Conservation (phyloP, 805 yeast genomes). For the Maudiozyma bulderi region DNA sequence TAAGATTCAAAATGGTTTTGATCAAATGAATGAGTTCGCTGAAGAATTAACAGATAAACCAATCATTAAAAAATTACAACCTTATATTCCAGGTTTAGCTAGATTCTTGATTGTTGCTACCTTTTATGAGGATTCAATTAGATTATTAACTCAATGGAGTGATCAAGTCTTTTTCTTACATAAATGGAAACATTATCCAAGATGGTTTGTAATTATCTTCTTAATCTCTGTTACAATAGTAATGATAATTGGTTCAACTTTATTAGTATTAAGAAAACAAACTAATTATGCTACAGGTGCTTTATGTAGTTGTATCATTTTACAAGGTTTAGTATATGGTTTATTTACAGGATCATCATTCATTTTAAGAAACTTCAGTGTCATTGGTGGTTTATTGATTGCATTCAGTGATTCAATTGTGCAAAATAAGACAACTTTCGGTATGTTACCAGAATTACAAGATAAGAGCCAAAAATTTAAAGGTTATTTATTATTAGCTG, state of each 20-base stretch:
- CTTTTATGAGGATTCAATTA: constrained; percentile 78
- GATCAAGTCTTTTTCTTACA: constrained; percentile 82
- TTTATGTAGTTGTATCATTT: constrained; percentile 60
- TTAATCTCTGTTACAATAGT: constrained; percentile 51
- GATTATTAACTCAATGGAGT: constrained; percentile 81
- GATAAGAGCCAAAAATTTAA: constrained; percentile 52
- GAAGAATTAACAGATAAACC: constrained; percentile 42
- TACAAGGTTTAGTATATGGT: constrained; percentile 87
- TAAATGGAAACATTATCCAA: constrained; percentile 72
- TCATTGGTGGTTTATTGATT: constrained; percentile 83
- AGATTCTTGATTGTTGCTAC: constrained; percentile 89
- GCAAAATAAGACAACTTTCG: constrained; percentile 52
- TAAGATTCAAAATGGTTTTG: neutral
- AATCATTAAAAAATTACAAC: constrained; percentile 42
- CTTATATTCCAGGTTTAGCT: constrained; percentile 80
- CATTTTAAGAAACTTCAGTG: constrained; percentile 78
- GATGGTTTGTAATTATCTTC: constrained; percentile 61
- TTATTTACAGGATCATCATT: constrained; percentile 72
- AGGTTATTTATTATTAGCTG: constrained; percentile 78
- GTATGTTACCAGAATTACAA: constrained; percentile 44
- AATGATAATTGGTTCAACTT: constrained; percentile 67
- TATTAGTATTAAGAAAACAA: constrained; percentile 61
- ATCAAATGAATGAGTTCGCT: neutral
- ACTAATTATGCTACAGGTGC: constrained; percentile 64
- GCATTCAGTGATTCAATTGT: constrained; percentile 83